Base-by-base conservation (phyloP, 257 asterid species). In the Nicotiana attenuata region DNA sequence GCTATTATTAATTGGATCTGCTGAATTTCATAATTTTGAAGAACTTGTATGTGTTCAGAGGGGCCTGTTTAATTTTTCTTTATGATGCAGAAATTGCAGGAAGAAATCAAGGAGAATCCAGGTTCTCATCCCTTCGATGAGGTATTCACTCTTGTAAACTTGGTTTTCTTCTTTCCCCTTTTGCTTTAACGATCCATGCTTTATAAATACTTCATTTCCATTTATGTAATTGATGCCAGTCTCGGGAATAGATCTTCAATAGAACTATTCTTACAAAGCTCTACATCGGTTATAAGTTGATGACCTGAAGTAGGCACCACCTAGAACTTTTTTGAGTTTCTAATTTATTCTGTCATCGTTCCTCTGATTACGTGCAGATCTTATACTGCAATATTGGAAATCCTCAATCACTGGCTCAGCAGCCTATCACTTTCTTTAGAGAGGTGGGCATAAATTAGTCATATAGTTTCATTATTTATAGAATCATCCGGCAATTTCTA, bases 351-450 rank as follows among this genome's bases (percentile, higher is more conserved):
- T 57, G 56, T 67, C 57, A 77, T 68, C 26, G 59, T 80, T 64
- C 55, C 35, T 78, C 64, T 33, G 17, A 15, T 80, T 59, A 67
- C 76, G 80, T 75, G 81, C 96, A 96, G 98, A 92, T 96, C 71
- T 80, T 96, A 22, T 96, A 94, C 85, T 96, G 98, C 90, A 96
- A 94, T 65, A 96, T 94, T 65, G 99, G 99, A 66, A 96, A 96
- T 83, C 99, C 99, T 80, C 99, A 96, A 81, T 90, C 98, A 53
- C 93, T 96, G 61, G 97, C 94, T 77, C 99, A 96, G 89, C 97
- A 92, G 85, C 98, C 99, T 66, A 89, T 96, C 88, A 92, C 98
- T 19, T 96, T 96, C 87, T 96, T 96, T 84, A 91, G 99, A 87
- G 99, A 96, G 99, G 99, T 96, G 15, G 19, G 91, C 80, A 4